Base-by-base conservation (phyloP, 2,329 filamentous ascomycete species). In the Dichotomopilus funicola region DNA sequence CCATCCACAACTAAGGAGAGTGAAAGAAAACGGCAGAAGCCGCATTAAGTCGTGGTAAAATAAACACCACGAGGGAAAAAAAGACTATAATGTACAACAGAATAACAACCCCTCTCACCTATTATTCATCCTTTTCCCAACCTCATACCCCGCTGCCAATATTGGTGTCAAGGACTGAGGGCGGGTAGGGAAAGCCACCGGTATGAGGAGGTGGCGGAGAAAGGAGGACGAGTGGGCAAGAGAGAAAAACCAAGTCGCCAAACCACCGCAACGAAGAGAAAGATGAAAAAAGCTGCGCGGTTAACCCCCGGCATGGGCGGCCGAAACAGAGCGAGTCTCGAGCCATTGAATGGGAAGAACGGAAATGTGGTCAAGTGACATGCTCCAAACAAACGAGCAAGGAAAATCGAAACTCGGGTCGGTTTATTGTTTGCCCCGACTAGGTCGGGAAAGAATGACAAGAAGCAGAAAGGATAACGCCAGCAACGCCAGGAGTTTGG, bases 401-500 rank as follows among this genome's bases (percentile, higher is more conserved):
- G 19, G 19, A 38, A 38, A 38, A 8, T 6, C 12, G 11, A n/a
- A 38, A 45, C 40, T 35, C 11, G 33, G n/a, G 35, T 51, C 49
- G 31, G 12, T 47, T 46, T 55, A 42, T 55, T 40, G 38, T 19
- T 55, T 38, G 27, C 11, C 34, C 6, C 19, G 19, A 27, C 19
- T 27, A 27, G 19, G 19, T 27, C 19, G 3, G 3, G 19, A 27
- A 27, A 27, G 2, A 27, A 3, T 2, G 19, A 27, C 5, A 19
- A 11, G 8, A n/a, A 38, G 42, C 40, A 43, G 49, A 19, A 11
- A 8, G 7, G 19, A 42, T 36, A 45, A 52, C 54, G 49, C 54
- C 54, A 11, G 13, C 49, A 56, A 56, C 54, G 54, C 54, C 54
- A 3, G 53, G 46, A 33, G 49, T 42, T 35, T 9, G 41, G 11